Percentiles rank a stretch among this genome's conserved stretches.
Evolutionary conservation across 148 eudicot genomes (phyloP).

Genomic region (Simmondsia chinensis): DNA sequence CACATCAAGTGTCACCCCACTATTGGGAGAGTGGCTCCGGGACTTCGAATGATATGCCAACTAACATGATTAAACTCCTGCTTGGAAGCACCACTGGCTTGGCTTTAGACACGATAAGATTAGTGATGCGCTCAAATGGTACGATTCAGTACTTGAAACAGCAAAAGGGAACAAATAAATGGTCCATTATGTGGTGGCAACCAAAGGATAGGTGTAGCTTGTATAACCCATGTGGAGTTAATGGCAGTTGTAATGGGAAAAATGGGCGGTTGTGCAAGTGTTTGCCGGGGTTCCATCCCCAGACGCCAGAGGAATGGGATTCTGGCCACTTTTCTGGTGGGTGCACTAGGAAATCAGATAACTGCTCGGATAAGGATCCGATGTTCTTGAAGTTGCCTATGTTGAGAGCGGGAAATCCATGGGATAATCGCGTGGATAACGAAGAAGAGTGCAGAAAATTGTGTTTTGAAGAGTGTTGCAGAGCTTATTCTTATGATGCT

Average conservation of each 20-base stretch:
- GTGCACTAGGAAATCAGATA: neutral
- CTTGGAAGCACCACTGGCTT: neutral
- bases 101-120: neutral
- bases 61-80: neutral
- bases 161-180: neutral
- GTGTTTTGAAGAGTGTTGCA: constrained; percentile 9
- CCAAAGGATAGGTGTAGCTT: constrained; percentile 16
- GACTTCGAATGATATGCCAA: neutral
- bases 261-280: constrained; percentile 11
- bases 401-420: constrained; percentile 4
- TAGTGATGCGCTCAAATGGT: constrained; percentile 20
- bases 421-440: neutral
- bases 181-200: constrained; percentile 11
- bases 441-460: neutral
- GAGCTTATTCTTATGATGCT: constrained; percentile 15
- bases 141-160: constrained; percentile 19
- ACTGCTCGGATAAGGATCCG: neutral
- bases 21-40: constrained; percentile 13
- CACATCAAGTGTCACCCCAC: neutral
- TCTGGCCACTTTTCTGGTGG: constrained; percentile 1
- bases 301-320: neutral
- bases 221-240: constrained; percentile 5
- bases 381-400: constrained; percentile 15
- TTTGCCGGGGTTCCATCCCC: constrained; percentile 13
- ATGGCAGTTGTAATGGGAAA: constrained; percentile 12